These are phyloP conservation scores for Cymbopogon flexuosus DNA, from an alignment of 202 grass and related monocot genomes.

Conservation along the genomic window DNA sequence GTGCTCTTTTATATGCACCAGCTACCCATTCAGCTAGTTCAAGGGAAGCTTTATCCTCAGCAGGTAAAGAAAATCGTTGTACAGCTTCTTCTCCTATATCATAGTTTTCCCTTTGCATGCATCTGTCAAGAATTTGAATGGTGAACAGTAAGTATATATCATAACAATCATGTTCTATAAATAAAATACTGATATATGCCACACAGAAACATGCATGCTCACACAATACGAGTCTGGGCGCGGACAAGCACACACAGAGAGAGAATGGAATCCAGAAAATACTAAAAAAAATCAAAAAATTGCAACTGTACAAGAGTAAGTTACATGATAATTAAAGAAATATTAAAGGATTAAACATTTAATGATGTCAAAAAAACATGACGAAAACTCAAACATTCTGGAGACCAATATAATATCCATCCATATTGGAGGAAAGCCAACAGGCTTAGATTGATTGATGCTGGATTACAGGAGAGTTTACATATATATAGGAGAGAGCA, in stretches of 20 bases:
- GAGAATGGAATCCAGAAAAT: not conserved
- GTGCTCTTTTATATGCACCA: conserved; percentile 70
- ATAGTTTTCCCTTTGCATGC: conserved; percentile 90
- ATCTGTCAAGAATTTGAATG: conserved; percentile 53
- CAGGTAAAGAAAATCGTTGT: conserved; percentile 73
- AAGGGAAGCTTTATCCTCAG: conserved; percentile 91
- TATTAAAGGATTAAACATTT: not conserved
- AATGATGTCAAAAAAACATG: not conserved
- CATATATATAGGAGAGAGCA: no score
- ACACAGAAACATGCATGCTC: not conserved
- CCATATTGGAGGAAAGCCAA: no score
- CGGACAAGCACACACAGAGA: no score
- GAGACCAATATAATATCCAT: not conserved
- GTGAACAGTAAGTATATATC: conserved; percentile 9
- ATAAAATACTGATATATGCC: not conserved
- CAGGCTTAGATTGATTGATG: no score
- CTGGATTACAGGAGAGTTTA: no score
- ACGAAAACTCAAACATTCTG: not conserved
- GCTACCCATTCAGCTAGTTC: conserved; percentile 81
- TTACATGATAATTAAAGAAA: not conserved
- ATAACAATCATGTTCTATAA: conserved; percentile 21
- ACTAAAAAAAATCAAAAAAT: not conserved
- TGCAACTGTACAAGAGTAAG: not conserved
- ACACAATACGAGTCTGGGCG: not conserved
- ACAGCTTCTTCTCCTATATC: conserved; percentile 89